Base-by-base conservation (phyloP, 23 red algal species). In the Chondrus crispus region DNA sequence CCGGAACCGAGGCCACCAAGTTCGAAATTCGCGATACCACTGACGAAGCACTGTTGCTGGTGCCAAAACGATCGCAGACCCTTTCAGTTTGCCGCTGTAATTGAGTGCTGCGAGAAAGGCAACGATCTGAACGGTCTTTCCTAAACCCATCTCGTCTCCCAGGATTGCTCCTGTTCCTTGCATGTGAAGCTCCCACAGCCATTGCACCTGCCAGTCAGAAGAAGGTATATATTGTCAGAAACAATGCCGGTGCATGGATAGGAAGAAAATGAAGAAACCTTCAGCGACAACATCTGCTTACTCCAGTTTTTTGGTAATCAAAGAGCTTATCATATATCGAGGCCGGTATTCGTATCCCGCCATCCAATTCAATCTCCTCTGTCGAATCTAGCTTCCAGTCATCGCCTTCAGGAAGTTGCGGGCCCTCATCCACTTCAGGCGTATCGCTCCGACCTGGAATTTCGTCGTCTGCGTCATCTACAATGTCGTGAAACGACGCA, bases 91-190 rank as follows among this genome's bases (percentile, higher is more conserved):
- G 24, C 72, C 90, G 32, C 87, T 93, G 78, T 95, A 98, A 49
- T 93, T 74, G 20, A 98, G 79, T 29, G 93, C 89, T 26, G 96
- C 96, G 39, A 98, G 79, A 72, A 98, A 95, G 4, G 93, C 90
- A 48, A 98, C 90, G 4, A 98, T 93, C 76, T 98, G 96, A 58
- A 88, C 52, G 16, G 85, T 94, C 44, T 88, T 94, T 44, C 85
- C 82, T 8, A 88, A 42, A 18, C 89, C 96, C 96, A 98, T 98
- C 82, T 98, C 96, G 60, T 98, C 96, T 12, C 93, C 96, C 24
- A 98, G 74, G 64, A 98, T 95, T 28, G 93, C 96, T 28, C 96
- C 96, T 5, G 88, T 88, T n/a, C 88, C 81, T 66, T 98, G 96
- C 38, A 60, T 54, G 52, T 98, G 96, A 26, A 98, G 66, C 69